Evolutionary conservation across 2,329 filamentous ascomycete genomes (phyloP).

Genomic region (Calonectria pauciramosa): DNA sequence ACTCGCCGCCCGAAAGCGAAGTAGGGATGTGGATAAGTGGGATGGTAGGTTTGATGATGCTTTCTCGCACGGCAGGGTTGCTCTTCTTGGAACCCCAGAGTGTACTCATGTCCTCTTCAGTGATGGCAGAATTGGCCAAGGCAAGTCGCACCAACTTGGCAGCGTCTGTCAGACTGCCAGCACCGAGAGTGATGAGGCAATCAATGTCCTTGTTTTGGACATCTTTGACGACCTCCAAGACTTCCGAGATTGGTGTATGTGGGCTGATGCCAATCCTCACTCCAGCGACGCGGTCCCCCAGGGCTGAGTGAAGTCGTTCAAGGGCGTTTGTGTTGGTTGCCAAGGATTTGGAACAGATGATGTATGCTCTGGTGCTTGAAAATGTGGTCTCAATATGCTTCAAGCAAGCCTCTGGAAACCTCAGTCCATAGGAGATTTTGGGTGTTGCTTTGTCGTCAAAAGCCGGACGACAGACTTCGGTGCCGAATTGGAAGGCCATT

Average conservation of each 20-base stretch:
- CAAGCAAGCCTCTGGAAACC: not conserved
- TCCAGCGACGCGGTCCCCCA: not conserved
- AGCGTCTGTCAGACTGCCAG: not conserved
- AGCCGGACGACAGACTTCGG: not conserved
- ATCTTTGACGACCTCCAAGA: not conserved
- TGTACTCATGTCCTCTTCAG: not conserved
- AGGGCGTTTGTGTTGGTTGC: not conserved
- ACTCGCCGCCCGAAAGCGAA: not conserved
- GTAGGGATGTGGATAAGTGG: not conserved
- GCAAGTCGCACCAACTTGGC: not conserved
- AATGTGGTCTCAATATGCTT: not conserved
- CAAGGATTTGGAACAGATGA: not conserved
- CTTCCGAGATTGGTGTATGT: not conserved
- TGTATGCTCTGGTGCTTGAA: not conserved
- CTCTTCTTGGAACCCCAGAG: not conserved
- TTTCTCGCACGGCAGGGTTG: not conserved
- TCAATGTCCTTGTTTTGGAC: not conserved
- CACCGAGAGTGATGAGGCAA: not conserved
- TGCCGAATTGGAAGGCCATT: not conserved
- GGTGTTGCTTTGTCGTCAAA: not conserved
- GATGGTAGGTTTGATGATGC: not conserved
- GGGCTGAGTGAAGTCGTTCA: not conserved
- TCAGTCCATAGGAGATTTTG: not conserved
- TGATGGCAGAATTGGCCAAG: not conserved
- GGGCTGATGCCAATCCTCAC: not conserved